Evolutionary conservation across 208 protist species (phyloP), one percentile per base, ranked within the genome.

Genomic region (Acanthamoeba royreba): DNA sequence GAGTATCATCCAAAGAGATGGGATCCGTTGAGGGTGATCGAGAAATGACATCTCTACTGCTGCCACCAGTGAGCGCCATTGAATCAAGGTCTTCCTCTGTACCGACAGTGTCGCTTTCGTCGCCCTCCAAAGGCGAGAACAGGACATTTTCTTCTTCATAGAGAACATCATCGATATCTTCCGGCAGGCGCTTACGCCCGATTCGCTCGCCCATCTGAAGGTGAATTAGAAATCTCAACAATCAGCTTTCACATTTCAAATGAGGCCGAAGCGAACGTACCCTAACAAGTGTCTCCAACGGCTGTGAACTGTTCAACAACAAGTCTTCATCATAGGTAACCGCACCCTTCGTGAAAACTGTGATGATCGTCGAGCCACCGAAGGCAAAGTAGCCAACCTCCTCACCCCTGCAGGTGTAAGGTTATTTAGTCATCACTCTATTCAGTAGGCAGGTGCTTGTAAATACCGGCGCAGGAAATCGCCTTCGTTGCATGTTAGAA

Each of bases 371-470:
- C 4, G 93, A 96, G n/a, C 97, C 97, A 42, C 97, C 97, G 89
- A 97, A 98, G 13, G 96, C 96, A 93, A 98, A 98, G 93, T 97
- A 98, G 35, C 97, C 97, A 42, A 95, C 43, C 94, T 98, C 97
- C 52, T 98, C 97, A 33, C 97, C 97, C 53, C 96, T 97, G 93
- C 52, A 3, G 35, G 8, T 35, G 3, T 4, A n/a, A 86, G 13
- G 49, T 55, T 19, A 55, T 19, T 9, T 19, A 9, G 13, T 25
- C 49, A 55, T 19, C 49, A n/a, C n/a, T n/a, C n/a, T n/a, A n/a
- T n/a, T n/a, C n/a, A n/a, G n/a, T n/a, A n/a, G n/a, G n/a, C n/a
- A n/a, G n/a, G n/a, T n/a, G n/a, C n/a, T n/a, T n/a, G n/a, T n/a
- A n/a, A n/a, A 45, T 17, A 91, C 35, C 31, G 38, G n/a, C n/a